Percentiles rank a stretch among this genome's conserved stretches.
Evolutionary conservation across 2,329 filamentous ascomycete genomes (phyloP).

Genomic region (Trichoderma atroviride): DNA sequence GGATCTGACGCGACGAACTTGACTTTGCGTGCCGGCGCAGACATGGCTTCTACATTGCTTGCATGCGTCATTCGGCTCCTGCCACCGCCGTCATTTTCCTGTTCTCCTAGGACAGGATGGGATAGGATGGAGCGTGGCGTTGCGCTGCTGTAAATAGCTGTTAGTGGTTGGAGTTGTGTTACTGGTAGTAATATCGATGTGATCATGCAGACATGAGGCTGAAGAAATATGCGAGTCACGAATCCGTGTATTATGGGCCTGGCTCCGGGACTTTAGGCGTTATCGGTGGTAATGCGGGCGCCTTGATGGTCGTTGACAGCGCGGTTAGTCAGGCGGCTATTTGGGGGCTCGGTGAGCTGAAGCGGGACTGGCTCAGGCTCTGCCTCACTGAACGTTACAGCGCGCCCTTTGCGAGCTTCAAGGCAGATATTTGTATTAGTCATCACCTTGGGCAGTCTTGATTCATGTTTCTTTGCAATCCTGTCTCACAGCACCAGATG

Average conservation of each 20-base stretch:
- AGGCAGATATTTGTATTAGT: background rate
- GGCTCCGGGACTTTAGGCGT: background rate
- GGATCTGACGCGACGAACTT: constrained; percentile 61
- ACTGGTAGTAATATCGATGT: background rate
- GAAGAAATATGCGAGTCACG: background rate
- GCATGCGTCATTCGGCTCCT: background rate
- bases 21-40: constrained; percentile 41
- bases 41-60: constrained; percentile 31
- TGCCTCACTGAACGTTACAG: background rate
- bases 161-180: background rate
- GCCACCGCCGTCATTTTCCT: constrained; percentile 18
- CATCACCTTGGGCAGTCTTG: background rate
- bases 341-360: background rate
- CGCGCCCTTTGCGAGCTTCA: background rate
- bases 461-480: too few species aligned
- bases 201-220: background rate
- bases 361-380: background rate
- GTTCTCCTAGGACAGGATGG: background rate
- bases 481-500: too few species aligned
- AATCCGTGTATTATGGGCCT: background rate
- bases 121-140: background rate
- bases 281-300: background rate
- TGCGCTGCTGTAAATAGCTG: background rate
- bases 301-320: background rate
- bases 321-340: background rate